Conservation (phyloP, 345 rosid species). For the Hypericum perforatum region DNA sequence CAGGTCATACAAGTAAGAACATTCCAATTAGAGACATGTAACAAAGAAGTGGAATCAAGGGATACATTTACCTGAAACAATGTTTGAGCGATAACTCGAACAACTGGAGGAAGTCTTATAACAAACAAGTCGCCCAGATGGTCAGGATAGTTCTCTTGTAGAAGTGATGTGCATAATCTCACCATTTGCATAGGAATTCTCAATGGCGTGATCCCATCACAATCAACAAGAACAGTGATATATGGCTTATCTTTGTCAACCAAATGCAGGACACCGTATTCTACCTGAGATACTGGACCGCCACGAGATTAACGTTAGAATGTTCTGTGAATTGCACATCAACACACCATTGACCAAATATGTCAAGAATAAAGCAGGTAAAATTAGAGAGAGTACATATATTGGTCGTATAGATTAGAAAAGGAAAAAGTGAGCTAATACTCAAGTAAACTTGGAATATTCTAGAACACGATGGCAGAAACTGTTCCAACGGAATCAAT, state of each 20-base stretch:
- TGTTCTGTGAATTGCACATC: too few species aligned
- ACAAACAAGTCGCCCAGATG: constrained; percentile 75
- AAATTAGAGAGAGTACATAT: too few species aligned
- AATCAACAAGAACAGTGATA: constrained; percentile 77
- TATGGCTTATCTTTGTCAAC: constrained; percentile 45
- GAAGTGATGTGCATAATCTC: constrained; percentile 72
- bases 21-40: too few species aligned
- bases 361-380: too few species aligned
- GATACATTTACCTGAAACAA: constrained; percentile 57
- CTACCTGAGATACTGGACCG: constrained; percentile 86
- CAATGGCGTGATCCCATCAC: constrained; percentile 77
- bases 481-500: too few species aligned
- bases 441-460: too few species aligned
- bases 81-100: constrained; percentile 77
- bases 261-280: constrained; percentile 60
- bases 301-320: background rate
- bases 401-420: too few species aligned
- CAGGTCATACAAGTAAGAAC: too few species aligned
- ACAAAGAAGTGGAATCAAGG: too few species aligned
- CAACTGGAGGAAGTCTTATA: constrained; percentile 79
- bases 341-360: too few species aligned
- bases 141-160: constrained; percentile 88
- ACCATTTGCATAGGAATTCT: constrained; percentile 85
- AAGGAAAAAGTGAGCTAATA: too few species aligned
- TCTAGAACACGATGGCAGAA: too few species aligned